Evolutionary conservation across 2,329 filamentous ascomycete species (phyloP).

Genomic region (Rhynchosporium agropyri): DNA sequence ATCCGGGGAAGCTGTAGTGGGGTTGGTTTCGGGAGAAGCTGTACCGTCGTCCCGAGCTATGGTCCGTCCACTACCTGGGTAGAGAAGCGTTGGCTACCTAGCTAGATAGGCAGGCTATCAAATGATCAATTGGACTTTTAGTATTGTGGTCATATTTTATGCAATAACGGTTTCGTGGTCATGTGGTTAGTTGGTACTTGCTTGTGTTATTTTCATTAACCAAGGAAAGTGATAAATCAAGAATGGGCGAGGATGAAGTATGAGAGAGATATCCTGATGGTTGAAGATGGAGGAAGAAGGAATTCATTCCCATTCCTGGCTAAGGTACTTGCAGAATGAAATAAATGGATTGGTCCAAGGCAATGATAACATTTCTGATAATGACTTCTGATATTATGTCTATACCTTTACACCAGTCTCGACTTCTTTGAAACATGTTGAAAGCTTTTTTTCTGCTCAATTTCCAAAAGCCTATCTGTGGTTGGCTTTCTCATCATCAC

Average conservation of each 20-base stretch:
- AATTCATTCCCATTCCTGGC: too few relatives aligned
- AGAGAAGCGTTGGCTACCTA: conserved; percentile 1
- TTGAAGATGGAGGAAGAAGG: too few relatives aligned
- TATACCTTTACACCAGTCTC: not conserved
- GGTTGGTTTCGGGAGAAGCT: conserved; percentile 16
- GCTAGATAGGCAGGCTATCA: too few relatives aligned
- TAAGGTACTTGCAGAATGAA: too few relatives aligned
- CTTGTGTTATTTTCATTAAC: not conserved
- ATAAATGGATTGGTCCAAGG: too few relatives aligned
- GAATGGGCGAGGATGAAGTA: not conserved
- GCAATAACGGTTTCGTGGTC: conserved; percentile 6
- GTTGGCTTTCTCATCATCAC: too few relatives aligned
- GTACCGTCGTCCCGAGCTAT: conserved; percentile 13
- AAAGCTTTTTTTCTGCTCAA: too few relatives aligned
- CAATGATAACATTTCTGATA: too few relatives aligned
- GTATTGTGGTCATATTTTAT: not conserved
- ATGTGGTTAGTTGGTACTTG: not conserved
- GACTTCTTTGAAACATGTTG: not conserved
- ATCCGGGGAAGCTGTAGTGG: conserved; percentile 10
- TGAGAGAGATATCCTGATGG: too few relatives aligned
- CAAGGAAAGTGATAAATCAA: not conserved
- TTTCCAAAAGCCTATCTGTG: too few relatives aligned
- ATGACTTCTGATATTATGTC: too few relatives aligned
- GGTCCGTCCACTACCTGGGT: not conserved
- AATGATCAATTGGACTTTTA: not conserved